Conservation (phyloP, 495 filamentous ascomycete species). For the Aspergillus haitiensis region DNA sequence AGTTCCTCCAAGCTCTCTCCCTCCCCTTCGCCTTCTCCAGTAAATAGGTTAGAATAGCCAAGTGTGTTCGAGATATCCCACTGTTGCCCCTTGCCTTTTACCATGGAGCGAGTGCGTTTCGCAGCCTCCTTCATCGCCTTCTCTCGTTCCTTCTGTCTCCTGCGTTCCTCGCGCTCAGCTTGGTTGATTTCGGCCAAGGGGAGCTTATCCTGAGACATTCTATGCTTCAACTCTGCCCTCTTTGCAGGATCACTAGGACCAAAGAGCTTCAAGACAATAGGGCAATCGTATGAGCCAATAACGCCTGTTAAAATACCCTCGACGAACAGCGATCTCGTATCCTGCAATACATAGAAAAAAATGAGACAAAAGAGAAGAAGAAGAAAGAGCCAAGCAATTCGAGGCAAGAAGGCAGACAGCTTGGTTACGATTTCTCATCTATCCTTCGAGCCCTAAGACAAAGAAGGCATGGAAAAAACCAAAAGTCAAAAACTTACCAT, state of each 20-base stretch:
- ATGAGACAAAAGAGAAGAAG: neutral
- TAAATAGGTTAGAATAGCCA: slow-evolving; percentile 36
- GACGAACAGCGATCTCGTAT: slow-evolving; percentile 52
- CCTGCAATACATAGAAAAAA: slow-evolving; percentile 42
- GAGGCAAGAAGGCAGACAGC: neutral
- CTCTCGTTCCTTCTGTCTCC: slow-evolving; percentile 35
- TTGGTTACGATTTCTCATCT: no score
- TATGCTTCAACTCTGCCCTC: slow-evolving; percentile 53
- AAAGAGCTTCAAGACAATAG: slow-evolving; percentile 64
- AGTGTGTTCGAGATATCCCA: slow-evolving; percentile 31
- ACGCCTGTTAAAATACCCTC: slow-evolving; percentile 66
- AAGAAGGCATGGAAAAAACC: neutral
- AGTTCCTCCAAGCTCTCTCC: slow-evolving; percentile 59
- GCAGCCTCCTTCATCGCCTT: slow-evolving; percentile 52
- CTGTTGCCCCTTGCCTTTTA: slow-evolving; percentile 40
- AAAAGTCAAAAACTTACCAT: slow-evolving; percentile 49
- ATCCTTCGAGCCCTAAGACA: no score
- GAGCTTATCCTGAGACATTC: slow-evolving; percentile 63
- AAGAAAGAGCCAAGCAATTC: neutral
- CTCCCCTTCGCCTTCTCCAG: slow-evolving; percentile 27
- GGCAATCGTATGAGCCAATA: slow-evolving; percentile 67
- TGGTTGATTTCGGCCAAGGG: slow-evolving; percentile 47
- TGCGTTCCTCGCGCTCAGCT: slow-evolving; percentile 34
- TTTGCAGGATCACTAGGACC: slow-evolving; percentile 58
- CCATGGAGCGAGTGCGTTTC: slow-evolving; percentile 44